Percentiles rank a stretch among this genome's conserved stretches.
These are phyloP conservation scores for Lepidium aucheri DNA, from an alignment of 345 rosid genomes.

Conservation along the genomic window DNA sequence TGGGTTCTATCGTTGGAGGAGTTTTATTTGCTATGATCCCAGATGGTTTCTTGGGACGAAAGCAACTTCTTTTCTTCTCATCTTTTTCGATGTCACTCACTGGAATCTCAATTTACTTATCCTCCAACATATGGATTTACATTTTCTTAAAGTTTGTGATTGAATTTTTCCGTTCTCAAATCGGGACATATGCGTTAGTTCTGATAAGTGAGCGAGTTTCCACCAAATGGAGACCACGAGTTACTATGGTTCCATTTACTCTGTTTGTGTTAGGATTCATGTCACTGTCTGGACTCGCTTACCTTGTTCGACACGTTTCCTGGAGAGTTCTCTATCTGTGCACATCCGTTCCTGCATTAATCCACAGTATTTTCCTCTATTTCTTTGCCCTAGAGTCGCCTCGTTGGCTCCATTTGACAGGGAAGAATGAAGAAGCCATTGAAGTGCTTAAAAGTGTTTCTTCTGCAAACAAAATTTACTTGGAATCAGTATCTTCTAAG, in stretches of 20 bases:
- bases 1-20: conserved; percentile 37
- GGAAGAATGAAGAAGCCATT: conserved; percentile 42
- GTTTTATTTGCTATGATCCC: conserved; percentile 24
- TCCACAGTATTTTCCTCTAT: conserved; percentile 20
- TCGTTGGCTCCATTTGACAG: conserved; percentile 42
- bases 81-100: conserved; percentile 29
- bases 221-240: conserved; percentile 34
- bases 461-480: conserved; percentile 4
- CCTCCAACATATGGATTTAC: conserved; percentile 33
- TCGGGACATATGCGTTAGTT: conserved; percentile 36
- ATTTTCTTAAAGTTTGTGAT: conserved; percentile 23
- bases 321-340: conserved; percentile 44
- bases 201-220: conserved; percentile 37
- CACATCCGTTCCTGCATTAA: conserved; percentile 33
- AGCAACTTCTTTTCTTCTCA: conserved; percentile 29
- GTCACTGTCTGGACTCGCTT: conserved; percentile 37
- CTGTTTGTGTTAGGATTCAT: conserved; percentile 42
- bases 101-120: conserved; percentile 25
- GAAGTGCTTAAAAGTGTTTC: conserved; percentile 32
- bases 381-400: conserved; percentile 46
- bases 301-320: conserved; percentile 33
- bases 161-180: conserved; percentile 28
- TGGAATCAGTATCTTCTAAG: conserved; percentile 4
- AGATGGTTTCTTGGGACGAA: conserved; percentile 34
- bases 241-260: conserved; percentile 37